Conservation (phyloP, 352 stramenopile genomes). For the Phytophthora fragariaefolia region DNA sequence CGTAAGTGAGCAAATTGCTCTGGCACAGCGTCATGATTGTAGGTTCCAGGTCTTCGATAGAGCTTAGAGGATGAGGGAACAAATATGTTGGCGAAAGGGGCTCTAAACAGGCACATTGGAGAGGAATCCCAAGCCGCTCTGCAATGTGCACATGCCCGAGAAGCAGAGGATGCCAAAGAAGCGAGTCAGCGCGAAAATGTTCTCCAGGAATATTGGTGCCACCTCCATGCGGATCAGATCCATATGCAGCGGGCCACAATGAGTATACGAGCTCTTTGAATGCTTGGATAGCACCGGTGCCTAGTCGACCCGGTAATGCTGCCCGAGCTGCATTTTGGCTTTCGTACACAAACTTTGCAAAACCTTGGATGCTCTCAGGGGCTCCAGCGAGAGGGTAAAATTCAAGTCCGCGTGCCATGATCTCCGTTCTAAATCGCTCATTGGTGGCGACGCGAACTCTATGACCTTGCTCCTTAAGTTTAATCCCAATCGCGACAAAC, state of each 20-base stretch:
- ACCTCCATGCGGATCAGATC: conserved; percentile 45
- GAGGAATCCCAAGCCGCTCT: conserved; percentile 54
- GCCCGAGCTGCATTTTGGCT: conserved; percentile 26
- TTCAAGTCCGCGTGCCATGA: conserved; percentile 53
- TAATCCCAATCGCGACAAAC: conserved; percentile 61
- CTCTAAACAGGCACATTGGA: conserved; percentile 50
- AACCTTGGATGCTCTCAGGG: conserved; percentile 34
- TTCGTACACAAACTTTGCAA: conserved; percentile 29
- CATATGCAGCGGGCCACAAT: conserved; percentile 46
- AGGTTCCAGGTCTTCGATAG: conserved; percentile 19
- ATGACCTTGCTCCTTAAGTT: conserved; percentile 74
- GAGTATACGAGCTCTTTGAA: conserved; percentile 57
- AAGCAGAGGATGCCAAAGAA: conserved; percentile 51
- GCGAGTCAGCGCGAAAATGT: conserved; percentile 51
- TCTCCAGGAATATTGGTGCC: conserved; percentile 33
- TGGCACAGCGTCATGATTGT: conserved; percentile 40
- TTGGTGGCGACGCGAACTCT: conserved; percentile 83
- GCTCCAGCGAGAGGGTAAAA: conserved; percentile 53
- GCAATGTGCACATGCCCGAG: conserved; percentile 59
- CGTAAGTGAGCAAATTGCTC: conserved; percentile 47
- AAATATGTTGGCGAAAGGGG: conserved; percentile 49
- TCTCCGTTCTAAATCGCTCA: conserved; percentile 60
- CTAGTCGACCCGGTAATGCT: conserved; percentile 27
- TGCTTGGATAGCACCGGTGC: conserved; percentile 27
- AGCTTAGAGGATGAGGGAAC: conserved; percentile 53